Evolutionary conservation across 208 protist genomes (phyloP), one percentile per base, ranked within the genome.

Genomic region (Leptomonas seymouri): DNA sequence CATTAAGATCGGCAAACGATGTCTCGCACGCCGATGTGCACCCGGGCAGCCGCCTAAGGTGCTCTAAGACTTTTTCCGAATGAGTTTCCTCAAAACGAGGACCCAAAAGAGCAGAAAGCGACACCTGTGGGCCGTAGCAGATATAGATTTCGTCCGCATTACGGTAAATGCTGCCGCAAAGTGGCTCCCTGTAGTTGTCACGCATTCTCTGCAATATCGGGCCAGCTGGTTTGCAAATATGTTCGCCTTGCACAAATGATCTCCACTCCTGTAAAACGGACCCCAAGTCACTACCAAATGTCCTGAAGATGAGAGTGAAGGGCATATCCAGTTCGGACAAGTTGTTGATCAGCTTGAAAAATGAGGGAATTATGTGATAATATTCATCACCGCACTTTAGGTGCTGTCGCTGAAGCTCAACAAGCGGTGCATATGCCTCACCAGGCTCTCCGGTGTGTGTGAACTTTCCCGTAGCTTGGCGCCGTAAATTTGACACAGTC

Each of bases 271-370:
- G 59, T 54, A 97, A 59, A 3, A 97, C 86, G 56, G 61, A 74
- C 1, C 41, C 71, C 61, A 97, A 54, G 61, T 97, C 92, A 28
- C 81, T 91, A 18, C 92, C 92, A 57, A 97, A 97, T 12, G 92
- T 97, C 25, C 92, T 70, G 56, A 97, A 97, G 45, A 97, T 85
- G 28, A 97, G 76, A 8, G 86, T 95, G 74, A 97, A 97, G 7
- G 74, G 76, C 83, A 91, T 90, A 25, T 88, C 46, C 4, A 91
- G 67, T 51, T 93, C 84, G 1, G 90, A 97, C 4, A 97, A 74
- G 0, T 66, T 83, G 63, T 97, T 97, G 3, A 97, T 48, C 44
- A 95, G 58, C 20, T 75, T 56, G 81, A 97, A 97, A 77, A 97
- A 97, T 23, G 89, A 88, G 2, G 89, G 89, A 57, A 97, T 80